Base-by-base conservation (phyloP, 345 rosid genomes). In the Nephelium lappaceum region DNA sequence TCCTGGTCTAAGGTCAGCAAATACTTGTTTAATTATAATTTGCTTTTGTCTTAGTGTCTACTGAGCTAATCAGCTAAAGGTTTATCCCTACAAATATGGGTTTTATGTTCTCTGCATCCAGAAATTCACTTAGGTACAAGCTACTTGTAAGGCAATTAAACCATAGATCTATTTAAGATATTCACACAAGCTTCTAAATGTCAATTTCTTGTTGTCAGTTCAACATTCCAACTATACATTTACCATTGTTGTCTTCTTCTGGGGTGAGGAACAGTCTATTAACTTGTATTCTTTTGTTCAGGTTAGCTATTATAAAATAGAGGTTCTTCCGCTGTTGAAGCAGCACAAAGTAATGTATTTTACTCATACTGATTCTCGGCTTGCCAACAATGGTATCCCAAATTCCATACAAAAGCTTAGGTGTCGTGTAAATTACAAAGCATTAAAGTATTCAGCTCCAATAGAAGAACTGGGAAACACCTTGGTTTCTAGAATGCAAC, bases 291-390 rank as follows among this genome's bases (percentile, higher is more conserved):
- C 23, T 77, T 55, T 69, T 77, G 65, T 86, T 80, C 93, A 95
- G 98, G 94, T 86, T 87, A 72, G 91, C 82, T 95, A 95, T 86
- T 92, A 95, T 79, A 89, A 89, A 85, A 86, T 77, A 38, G 98
- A 93, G 88, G 88, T 93, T 80, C 89, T 89, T 60, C 94, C 92
- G 8, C 78, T 91, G 73, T 80, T 95, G 87, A 93, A 95, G 85
- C 91, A 92, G 84, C 97, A 93, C 84, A 88, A 83, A 80, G 93
- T 93, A 84, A 82, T 95, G 77, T 93, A 91, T 84, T 88, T 95
- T 71, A 93, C 98, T 68, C 99, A 95, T 82, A 87, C 98, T 51
- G 99, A 92, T 86, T 92, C 99, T 72, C 91, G 99, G 75, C 89
- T 95, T 68, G 97, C 98, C 81, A 95, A 95, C 92, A 95, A 93